A percentile compares a stretch with the other conserved stretches of the same genome.
Evolutionary conservation across 805 yeast genomes (phyloP).

Genomic region (Monosporozyma servazzii): DNA sequence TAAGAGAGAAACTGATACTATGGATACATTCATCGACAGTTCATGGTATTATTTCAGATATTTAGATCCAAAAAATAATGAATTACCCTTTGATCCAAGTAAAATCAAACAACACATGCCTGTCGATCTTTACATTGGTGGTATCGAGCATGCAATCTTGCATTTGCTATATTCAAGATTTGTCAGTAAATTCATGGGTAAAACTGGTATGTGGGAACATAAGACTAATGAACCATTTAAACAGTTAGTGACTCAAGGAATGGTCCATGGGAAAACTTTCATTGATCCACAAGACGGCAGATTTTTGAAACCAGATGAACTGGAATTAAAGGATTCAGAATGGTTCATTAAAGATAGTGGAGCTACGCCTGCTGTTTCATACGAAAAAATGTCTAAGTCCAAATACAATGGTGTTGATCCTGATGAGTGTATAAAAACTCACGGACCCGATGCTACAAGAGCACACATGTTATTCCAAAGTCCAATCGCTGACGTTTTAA

Average conservation of each 20-base stretch:
- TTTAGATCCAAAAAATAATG: slow-evolving; percentile 57
- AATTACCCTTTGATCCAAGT: slow-evolving; percentile 43
- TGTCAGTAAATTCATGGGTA: slow-evolving; percentile 65
- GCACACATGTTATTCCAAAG: slow-evolving; percentile 92
- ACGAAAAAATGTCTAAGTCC: slow-evolving; percentile 94
- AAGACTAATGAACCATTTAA: slow-evolving; percentile 61
- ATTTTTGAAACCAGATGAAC: slow-evolving; percentile 72
- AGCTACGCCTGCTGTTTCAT: slow-evolving; percentile 44
- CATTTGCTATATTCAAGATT: slow-evolving; percentile 85
- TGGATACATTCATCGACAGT: slow-evolving; percentile 98
- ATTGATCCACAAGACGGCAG: slow-evolving; percentile 62
- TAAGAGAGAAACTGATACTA: slow-evolving; percentile 88
- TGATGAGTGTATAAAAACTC: slow-evolving; percentile 53
- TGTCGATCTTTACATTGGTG: slow-evolving; percentile 87
- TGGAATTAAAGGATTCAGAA: slow-evolving; percentile 37
- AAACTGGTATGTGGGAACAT: slow-evolving; percentile 63
- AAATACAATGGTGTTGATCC: slow-evolving; percentile 95
- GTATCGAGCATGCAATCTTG: slow-evolving; percentile 92
- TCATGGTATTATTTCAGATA: slow-evolving; percentile 93
- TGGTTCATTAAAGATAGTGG: slow-evolving; percentile 40
- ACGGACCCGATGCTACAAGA: slow-evolving; percentile 91
- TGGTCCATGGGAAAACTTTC: slow-evolving; percentile 92
- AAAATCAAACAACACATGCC: slow-evolving; percentile 54
- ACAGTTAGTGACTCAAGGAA: slow-evolving; percentile 83
- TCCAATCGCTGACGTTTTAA: slow-evolving; percentile 68